Base-by-base conservation (phyloP, 1,284 basidiomycete species). In the Pseudozyma sp. region DNA sequence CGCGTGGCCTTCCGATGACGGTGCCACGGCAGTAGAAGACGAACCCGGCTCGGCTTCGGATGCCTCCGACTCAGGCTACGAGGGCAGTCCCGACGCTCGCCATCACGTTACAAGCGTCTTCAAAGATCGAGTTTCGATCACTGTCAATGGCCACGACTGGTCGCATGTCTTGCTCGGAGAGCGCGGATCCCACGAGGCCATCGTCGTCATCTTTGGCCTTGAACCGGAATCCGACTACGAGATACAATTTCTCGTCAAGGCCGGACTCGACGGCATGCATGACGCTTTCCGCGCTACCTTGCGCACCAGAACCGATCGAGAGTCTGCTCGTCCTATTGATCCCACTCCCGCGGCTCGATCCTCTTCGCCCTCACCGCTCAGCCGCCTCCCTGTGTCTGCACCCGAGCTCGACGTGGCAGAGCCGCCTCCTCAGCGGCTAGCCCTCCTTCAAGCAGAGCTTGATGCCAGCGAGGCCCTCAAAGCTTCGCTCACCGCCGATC, bases 181-280 rank as follows among this genome's bases (percentile, higher is more conserved):
- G 47, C 54, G 68, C 3, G 74, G 74, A 31, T 61, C 68, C 7
- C 78, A 78, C 49, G 79, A 81, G 49, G 78, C 78, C 9, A 75
- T 81, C 50, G 68, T 81, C 31, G 79, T 81, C 68, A 70, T 81
- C 55, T 81, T 78, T 55, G 79, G 77, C 16, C 66, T 81, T 42
- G 59, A 68, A 33, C 77, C 79, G 4, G 70, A 71, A 17, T 62
- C 63, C 2, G 74, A 73, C 49, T 79, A 79, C 61, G 75, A 78
- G 31, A 47, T 81, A 6, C 71, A 77, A 37, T 63, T 81, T 52
- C 45, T 61, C 31, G 77, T 81, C 59, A 75, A 70, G 37, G 67
- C 49, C n/a, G 67, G 67, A 35, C 51, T 63, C 8, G 71, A 69
- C 30, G 67, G 71, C 11, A 37, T 55, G 0, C 59, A 56, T 35